A percentile compares a stretch with the other conserved stretches of the same genome.
These are phyloP conservation scores for Multifurca ochricompacta DNA, from an alignment of 768 basidiomycete genomes.

Conservation along the genomic window DNA sequence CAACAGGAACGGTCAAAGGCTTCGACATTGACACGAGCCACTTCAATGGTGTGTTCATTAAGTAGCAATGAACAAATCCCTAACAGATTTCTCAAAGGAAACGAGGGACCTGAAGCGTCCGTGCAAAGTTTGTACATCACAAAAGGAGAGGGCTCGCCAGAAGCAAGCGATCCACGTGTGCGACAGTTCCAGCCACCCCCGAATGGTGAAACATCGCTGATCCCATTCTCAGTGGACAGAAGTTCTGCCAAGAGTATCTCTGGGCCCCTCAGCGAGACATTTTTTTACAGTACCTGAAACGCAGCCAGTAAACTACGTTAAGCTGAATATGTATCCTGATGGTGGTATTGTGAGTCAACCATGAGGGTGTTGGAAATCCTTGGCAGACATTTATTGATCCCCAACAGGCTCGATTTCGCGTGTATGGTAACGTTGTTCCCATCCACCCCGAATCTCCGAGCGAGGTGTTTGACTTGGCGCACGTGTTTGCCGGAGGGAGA, in stretches of 20 bases:
- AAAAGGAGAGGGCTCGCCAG: constrained; percentile 34
- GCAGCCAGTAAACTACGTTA: constrained; percentile 62
- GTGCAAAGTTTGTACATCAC: constrained; percentile 50
- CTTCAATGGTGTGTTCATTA: constrained; percentile 61
- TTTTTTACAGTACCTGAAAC: constrained; percentile 67
- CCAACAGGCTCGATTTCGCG: constrained; percentile 79
- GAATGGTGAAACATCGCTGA: not conserved
- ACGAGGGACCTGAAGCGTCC: constrained; percentile 79
- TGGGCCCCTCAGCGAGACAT: constrained; percentile 84
- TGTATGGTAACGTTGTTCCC: constrained; percentile 73
- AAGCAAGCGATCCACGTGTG: constrained; percentile 47
- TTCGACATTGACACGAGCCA: constrained; percentile 95
- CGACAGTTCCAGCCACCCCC: constrained; percentile 21
- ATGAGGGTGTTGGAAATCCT: constrained; percentile 11
- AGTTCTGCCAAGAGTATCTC: constrained; percentile 63
- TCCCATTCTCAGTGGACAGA: constrained; percentile 57
- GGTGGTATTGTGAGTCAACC: constrained; percentile 77
- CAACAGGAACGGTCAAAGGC: constrained; percentile 61
- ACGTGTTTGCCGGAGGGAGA: constrained; percentile 82
- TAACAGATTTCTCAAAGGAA: constrained; percentile 40
- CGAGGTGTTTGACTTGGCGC: constrained; percentile 72
- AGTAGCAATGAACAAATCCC: not conserved
- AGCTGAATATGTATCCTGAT: constrained; percentile 93
- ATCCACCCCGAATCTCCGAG: constrained; percentile 44
- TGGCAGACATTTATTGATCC: not conserved